Evolutionary conservation across 1,284 basidiomycete genomes (phyloP).

Genomic region (Chalciporus piperatoides): DNA sequence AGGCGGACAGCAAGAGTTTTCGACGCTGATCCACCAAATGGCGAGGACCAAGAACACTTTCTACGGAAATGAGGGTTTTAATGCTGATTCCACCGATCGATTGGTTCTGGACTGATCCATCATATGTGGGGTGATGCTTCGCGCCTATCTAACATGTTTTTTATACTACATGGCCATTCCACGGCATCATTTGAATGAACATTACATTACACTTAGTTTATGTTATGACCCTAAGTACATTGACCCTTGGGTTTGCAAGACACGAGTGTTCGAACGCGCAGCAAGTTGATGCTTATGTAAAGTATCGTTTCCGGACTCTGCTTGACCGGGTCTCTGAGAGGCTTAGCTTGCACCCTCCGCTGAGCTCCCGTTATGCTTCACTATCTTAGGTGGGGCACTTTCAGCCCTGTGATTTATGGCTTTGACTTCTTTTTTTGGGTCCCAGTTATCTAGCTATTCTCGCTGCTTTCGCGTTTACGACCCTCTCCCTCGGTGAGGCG

Average conservation of each 20-base stretch:
- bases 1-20: constrained; percentile 48
- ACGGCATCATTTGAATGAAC: too few species aligned
- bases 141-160: constrained; percentile 31
- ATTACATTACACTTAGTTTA: too few species aligned
- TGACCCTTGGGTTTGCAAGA: neutral
- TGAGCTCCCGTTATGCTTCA: constrained; percentile 35
- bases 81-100: constrained; percentile 48
- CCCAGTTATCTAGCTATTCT: constrained; percentile 61
- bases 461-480: constrained; percentile 75
- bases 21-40: constrained; percentile 62
- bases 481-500: constrained; percentile 68
- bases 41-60: constrained; percentile 63
- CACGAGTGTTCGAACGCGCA: too few species aligned
- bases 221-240: too few species aligned
- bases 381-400: constrained; percentile 45
- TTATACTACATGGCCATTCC: neutral
- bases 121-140: constrained; percentile 26
- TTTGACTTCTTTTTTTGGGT: constrained; percentile 1
- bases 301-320: neutral
- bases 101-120: neutral
- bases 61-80: constrained; percentile 55
- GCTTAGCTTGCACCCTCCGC: neutral
- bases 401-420: neutral
- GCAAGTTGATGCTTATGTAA: neutral
- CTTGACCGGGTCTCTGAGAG: neutral